phyloP scores from a whole-genome alignment of 208 protist species.

The Plasmodiophora brassicae region DNA sequence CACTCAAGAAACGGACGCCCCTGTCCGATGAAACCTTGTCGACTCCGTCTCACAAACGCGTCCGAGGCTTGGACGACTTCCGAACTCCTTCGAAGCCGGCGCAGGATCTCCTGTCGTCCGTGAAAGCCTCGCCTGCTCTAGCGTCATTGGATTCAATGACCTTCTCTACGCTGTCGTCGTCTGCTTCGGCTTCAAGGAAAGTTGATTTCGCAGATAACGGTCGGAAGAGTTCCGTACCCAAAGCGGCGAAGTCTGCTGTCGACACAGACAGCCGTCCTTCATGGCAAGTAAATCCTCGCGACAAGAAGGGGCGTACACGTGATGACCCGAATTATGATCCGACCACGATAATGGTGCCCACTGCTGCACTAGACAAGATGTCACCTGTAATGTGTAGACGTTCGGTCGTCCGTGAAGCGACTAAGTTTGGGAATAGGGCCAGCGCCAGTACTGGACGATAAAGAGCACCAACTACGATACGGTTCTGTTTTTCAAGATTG shows the following conservation, averaged over 20 bases:
- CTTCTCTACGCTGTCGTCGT: not conserved
- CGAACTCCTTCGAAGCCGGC: no score
- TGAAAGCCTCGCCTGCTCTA: not conserved
- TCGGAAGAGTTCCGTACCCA: not conserved
- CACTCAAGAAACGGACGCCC: no score
- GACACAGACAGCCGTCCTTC: not conserved
- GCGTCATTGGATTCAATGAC: not conserved
- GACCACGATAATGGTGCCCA: not conserved
- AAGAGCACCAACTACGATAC: constrained; percentile 53
- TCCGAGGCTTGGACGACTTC: no score
- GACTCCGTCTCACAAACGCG: no score
- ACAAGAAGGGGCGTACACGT: not conserved
- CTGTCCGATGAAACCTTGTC: no score
- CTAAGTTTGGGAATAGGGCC: not conserved
- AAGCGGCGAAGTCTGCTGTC: not conserved
- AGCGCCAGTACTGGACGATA: constrained; percentile 59
- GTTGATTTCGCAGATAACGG: not conserved
- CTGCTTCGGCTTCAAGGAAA: not conserved
- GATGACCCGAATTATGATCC: not conserved
- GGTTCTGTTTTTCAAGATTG: constrained; percentile 60
- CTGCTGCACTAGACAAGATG: not conserved
- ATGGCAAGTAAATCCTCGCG: not conserved
- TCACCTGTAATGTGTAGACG: not conserved
- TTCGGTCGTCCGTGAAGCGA: not conserved
- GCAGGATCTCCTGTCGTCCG: not conserved